phyloP scores from a whole-genome alignment of 2,329 filamentous ascomycete species.

The Fusarium paranaense region DNA sequence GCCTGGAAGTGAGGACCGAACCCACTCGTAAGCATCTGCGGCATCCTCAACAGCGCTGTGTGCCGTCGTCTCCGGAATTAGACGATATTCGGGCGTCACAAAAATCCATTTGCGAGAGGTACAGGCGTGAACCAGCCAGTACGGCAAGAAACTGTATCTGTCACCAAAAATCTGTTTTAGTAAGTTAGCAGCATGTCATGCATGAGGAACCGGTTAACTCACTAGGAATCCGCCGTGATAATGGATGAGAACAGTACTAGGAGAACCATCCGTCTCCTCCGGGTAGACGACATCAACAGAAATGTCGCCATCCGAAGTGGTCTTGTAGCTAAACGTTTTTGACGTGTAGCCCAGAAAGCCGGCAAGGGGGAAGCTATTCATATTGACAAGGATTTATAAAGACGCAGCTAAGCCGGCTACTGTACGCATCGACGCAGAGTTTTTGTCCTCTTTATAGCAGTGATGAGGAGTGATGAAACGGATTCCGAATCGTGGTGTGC shows the following conservation, averaged over 20 bases:
- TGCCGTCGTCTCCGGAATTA: conserved; percentile 36
- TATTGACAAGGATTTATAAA: background rate
- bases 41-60: conserved; percentile 32
- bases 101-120: conserved; percentile 39
- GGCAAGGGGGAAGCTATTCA: conserved; percentile 6
- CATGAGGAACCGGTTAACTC: fast-evolving
- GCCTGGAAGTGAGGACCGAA: conserved; percentile 10
- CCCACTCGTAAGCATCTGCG: conserved; percentile 37
- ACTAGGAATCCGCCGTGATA: conserved; percentile 39
- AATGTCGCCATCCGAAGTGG: conserved; percentile 17
- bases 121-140: conserved; percentile 34
- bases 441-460: background rate
- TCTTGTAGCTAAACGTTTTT: conserved; percentile 31
- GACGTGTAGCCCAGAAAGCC: conserved; percentile 29
- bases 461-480: background rate
- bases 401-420: background rate
- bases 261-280: conserved; percentile 5
- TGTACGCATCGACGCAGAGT: background rate
- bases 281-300: conserved; percentile 34
- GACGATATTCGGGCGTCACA: conserved; percentile 38
- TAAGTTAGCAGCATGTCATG: background rate
- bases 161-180: conserved; percentile 31
- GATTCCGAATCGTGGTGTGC: background rate
- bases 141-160: conserved; percentile 34
- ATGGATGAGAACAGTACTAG: conserved; percentile 31